Conservation (phyloP, 768 basidiomycete species). For the Agaricus sinodeliciosus region DNA sequence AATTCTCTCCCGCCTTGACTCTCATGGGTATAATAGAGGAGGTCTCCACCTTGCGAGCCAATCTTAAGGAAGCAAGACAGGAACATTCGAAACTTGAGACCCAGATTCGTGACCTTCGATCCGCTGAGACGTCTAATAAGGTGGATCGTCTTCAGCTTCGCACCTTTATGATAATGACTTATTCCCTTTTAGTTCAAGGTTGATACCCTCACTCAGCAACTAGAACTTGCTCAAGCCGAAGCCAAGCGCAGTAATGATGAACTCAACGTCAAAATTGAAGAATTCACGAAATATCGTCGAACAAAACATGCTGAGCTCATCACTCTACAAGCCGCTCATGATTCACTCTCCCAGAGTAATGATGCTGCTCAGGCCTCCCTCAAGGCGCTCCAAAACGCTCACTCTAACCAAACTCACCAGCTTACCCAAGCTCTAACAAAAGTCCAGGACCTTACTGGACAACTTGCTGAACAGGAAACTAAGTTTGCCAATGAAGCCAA, state of each 20-base stretch:
- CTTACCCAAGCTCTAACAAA: conserved; percentile 71
- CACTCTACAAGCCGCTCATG: conserved; percentile 70
- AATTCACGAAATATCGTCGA: conserved; percentile 78
- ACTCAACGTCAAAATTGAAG: conserved; percentile 66
- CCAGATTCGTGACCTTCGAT: conserved; percentile 66
- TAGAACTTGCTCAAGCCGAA: conserved; percentile 72
- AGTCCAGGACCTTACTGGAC: conserved; percentile 67
- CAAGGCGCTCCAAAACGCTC: conserved; percentile 65
- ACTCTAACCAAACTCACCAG: conserved; percentile 66
- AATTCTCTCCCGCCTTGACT: not conserved
- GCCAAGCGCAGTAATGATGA: conserved; percentile 65
- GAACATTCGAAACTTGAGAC: conserved; percentile 64
- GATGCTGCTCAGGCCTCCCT: conserved; percentile 62
- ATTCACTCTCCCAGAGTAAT: conserved; percentile 62
- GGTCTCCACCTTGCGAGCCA: conserved; percentile 57
- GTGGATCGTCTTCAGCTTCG: conserved; percentile 27
- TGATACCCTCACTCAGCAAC: conserved; percentile 76
- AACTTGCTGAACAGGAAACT: conserved; percentile 80
- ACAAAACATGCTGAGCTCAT: conserved; percentile 74
- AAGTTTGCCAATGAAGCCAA: conserved; percentile 74
- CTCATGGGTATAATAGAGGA: conserved; percentile 45
- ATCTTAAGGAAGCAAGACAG: conserved; percentile 68
- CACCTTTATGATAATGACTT: not conserved
- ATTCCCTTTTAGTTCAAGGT: conserved; percentile 64
- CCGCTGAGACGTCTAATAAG: conserved; percentile 71